These are phyloP conservation scores for Saccharata proteae DNA, from an alignment of 2,329 filamentous ascomycete species.

Conservation along the genomic window DNA sequence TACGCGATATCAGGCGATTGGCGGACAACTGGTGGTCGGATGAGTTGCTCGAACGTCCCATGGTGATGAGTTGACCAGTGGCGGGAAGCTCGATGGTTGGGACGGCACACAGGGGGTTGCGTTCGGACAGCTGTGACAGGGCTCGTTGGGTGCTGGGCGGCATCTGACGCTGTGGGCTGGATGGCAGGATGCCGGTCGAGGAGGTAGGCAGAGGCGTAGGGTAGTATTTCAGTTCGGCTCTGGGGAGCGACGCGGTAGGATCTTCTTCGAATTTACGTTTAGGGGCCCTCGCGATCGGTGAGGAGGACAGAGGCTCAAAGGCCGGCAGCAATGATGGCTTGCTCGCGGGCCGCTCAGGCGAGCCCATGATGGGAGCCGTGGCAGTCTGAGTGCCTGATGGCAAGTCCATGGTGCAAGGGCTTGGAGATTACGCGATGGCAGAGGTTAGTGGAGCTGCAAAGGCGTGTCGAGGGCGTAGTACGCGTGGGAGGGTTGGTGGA, in stretches of 20 bases:
- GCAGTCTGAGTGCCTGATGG: too few relatives aligned
- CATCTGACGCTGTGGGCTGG: slow-evolving; percentile 50
- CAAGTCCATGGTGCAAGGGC: too few relatives aligned
- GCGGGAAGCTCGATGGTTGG: slow-evolving; percentile 71
- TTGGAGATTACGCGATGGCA: too few relatives aligned
- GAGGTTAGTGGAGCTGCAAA: too few relatives aligned
- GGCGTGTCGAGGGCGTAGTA: too few relatives aligned
- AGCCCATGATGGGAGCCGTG: too few relatives aligned
- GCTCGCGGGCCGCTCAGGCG: too few relatives aligned
- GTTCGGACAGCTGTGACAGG: slow-evolving; percentile 58
- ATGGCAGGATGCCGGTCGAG: slow-evolving; percentile 80
- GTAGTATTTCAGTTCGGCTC: slow-evolving; percentile 54
- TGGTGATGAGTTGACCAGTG: slow-evolving; percentile 68
- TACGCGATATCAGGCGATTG: slow-evolving; percentile 82
- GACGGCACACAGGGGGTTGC: slow-evolving; percentile 70
- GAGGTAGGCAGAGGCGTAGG: slow-evolving; percentile 91
- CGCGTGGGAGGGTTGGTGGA: too few relatives aligned
- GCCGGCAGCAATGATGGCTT: slow-evolving; percentile 60
- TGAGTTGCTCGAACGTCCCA: slow-evolving; percentile 90
- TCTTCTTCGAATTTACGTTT: slow-evolving; percentile 53
- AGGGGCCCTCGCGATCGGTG: slow-evolving; percentile 53
- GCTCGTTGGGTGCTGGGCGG: slow-evolving; percentile 46
- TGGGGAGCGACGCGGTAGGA: slow-evolving; percentile 30
- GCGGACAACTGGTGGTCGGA: slow-evolving; percentile 91
- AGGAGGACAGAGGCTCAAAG: slow-evolving; percentile 71